Base-by-base conservation (phyloP, 2,329 filamentous ascomycete genomes). In the Akanthomyces muscarius region DNA sequence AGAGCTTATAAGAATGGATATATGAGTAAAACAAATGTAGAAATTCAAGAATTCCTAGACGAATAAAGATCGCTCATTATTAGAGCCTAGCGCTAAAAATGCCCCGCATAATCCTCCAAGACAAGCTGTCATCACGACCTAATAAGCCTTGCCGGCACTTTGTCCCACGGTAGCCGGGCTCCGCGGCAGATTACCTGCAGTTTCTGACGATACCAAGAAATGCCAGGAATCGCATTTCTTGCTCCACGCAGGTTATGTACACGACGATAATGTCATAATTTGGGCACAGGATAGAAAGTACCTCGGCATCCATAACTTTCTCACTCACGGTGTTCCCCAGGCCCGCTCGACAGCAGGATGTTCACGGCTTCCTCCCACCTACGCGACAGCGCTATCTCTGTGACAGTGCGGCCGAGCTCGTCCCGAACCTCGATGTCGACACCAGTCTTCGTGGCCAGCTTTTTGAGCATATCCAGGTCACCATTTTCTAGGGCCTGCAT, bases 401-500 rank as follows among this genome's bases (percentile, higher is more conserved):
- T 73, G 3, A 87, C 82, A 0, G 77, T 82, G 48, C 78, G 76
- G 1, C 81, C 83, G 21, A 79, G 73, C 65, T 87, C 85, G 63
- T 87, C 85, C 55, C 72, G 75, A 13, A 78, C 80, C 1, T 78
- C 72, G 1, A 87, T 71, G 65, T 87, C 81, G 2, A 83, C 81
- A 4, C 78, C 80, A 14, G 77, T 75, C 66, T 78, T 80, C 50
- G 79, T 73, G 14, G 80, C 76, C 4, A 89, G 72, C 23, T 88
- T 71, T 53, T 74, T 77, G 45, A 89, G 74, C 14, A 88, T 77
- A 3, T 76, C 71, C 2, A 78, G 71, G 65, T 89, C 84, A 18
- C 86, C 86, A 68, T 87, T 86, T 74, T 89, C 86, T 14, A 89
- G 77, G 0, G 85, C 85, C 71, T 89, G 86, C 74, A 89, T 84